A percentile compares a stretch with the other conserved stretches of the same genome.
Conservation (phyloP, 1,284 basidiomycete species). For the Ceratobasidium theobromae region DNA sequence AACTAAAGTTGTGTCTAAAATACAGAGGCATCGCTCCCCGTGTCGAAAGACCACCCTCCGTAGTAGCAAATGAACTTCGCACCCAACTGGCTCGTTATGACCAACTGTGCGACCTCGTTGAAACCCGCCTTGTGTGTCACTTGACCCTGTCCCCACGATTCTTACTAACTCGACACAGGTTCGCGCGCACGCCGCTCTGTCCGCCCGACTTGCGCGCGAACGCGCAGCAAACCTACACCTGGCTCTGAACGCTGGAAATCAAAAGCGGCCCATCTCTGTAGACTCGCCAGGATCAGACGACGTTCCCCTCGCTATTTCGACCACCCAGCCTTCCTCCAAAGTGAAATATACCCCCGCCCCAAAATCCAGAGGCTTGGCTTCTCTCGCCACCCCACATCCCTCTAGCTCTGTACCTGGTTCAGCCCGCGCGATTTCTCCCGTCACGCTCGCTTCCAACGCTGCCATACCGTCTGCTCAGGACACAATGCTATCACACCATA, state of each 20-base stretch:
- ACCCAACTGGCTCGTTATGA: constrained; percentile 74
- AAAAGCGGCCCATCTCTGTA: constrained; percentile 30
- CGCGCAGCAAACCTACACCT: constrained; percentile 45
- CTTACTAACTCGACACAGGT: constrained; percentile 46
- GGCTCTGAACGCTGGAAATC: constrained; percentile 1
- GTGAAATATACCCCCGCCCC: constrained; percentile 51
- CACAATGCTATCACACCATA: constrained; percentile 48
- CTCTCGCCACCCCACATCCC: constrained; percentile 30
- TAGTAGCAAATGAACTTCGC: constrained; percentile 62
- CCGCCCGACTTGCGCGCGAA: constrained; percentile 64
- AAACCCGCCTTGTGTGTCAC: constrained; percentile 60
- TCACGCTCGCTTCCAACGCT: constrained; percentile 74
- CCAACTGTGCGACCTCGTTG: constrained; percentile 71
- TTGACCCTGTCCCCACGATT: background rate
- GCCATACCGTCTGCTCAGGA: constrained; percentile 58
- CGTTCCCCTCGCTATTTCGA: constrained; percentile 67
- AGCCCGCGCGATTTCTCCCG: constrained; percentile 64
- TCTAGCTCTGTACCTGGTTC: constrained; percentile 35
- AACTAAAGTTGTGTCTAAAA: constrained; percentile 45
- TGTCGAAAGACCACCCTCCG: constrained; percentile 61
- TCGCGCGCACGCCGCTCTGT: constrained; percentile 66
- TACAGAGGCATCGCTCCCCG: constrained; percentile 40
- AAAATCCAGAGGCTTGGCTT: constrained; percentile 32
- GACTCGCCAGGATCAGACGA: constrained; percentile 52
- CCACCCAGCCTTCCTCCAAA: constrained; percentile 64